Conservation (phyloP, 139 green algal genomes). For the Tetraselmis striata region DNA sequence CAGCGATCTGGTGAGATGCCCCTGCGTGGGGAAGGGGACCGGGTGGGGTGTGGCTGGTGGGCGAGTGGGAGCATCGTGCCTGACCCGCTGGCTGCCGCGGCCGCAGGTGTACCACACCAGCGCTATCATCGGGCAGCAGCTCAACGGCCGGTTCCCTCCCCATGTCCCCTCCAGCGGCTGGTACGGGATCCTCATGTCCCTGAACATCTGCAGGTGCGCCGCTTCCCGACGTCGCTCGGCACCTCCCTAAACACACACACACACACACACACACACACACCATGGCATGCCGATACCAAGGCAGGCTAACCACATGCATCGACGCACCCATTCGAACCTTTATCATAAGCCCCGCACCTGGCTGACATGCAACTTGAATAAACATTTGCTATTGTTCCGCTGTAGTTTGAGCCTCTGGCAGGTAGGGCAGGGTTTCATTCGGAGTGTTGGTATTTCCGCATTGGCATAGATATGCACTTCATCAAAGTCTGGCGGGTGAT, state of each 20-base stretch:
- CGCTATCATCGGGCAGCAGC: not conserved
- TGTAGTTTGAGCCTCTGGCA: too few species aligned
- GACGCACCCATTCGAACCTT: too few species aligned
- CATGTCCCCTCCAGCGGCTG: not conserved
- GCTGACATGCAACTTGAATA: too few species aligned
- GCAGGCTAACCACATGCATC: too few species aligned
- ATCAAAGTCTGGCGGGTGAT: too few species aligned
- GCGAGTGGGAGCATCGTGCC: too few species aligned
- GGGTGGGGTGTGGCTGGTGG: not conserved
- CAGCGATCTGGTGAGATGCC: not conserved
- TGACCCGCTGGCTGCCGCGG: not conserved
- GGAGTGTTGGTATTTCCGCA: too few species aligned
- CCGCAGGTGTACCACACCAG: not conserved
- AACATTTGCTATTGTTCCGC: too few species aligned
- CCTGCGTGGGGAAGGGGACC: not conserved
- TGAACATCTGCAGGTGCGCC: not conserved
- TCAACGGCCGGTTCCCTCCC: not conserved
- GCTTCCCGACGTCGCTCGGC: too few species aligned
- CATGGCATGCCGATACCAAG: not conserved
- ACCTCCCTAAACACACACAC: not conserved
- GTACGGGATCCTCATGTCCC: not conserved
- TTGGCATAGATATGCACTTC: too few species aligned
- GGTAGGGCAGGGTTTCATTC: too few species aligned
- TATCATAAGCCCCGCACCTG: too few species aligned
- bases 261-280: not conserved